Evolutionary conservation across 345 rosid genomes (phyloP).

Genomic region (Linum trigynum): DNA sequence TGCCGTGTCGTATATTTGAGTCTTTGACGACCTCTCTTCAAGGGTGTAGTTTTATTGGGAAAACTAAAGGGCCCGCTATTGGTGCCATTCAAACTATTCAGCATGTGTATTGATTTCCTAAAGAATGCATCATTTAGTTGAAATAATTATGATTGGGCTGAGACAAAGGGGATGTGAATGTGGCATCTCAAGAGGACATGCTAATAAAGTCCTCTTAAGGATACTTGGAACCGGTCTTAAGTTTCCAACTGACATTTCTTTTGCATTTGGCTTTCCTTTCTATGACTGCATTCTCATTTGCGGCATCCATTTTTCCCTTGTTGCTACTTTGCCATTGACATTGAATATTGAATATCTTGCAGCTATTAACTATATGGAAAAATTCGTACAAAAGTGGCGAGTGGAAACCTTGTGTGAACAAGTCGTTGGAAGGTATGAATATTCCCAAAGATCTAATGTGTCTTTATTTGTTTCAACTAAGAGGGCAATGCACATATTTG

Average conservation of each 20-base stretch:
- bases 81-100: too few species aligned
- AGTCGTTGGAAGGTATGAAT: conserved; percentile 59
- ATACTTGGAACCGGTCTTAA: too few species aligned
- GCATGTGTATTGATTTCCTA: too few species aligned
- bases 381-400: conserved; percentile 62
- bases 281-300: conserved; percentile 1
- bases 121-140: too few species aligned
- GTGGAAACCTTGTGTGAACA: conserved; percentile 72
- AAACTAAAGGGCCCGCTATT: too few species aligned
- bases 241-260: not conserved
- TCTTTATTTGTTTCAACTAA: not conserved
- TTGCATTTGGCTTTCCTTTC: not conserved
- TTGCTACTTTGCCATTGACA: not conserved
- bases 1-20: too few species aligned
- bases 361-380: conserved; percentile 90
- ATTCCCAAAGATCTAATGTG: not conserved
- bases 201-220: too few species aligned
- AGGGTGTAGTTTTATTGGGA: too few species aligned
- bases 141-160: too few species aligned
- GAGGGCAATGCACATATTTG: not conserved
- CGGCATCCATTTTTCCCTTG: not conserved
- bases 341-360: conserved; percentile 15
- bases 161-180: too few species aligned
- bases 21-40: too few species aligned
- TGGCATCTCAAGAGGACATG: too few species aligned